Percentiles rank a stretch among this genome's conserved stretches.
Conservation (phyloP, 495 filamentous ascomycete species). For the Parmelia sp. region DNA sequence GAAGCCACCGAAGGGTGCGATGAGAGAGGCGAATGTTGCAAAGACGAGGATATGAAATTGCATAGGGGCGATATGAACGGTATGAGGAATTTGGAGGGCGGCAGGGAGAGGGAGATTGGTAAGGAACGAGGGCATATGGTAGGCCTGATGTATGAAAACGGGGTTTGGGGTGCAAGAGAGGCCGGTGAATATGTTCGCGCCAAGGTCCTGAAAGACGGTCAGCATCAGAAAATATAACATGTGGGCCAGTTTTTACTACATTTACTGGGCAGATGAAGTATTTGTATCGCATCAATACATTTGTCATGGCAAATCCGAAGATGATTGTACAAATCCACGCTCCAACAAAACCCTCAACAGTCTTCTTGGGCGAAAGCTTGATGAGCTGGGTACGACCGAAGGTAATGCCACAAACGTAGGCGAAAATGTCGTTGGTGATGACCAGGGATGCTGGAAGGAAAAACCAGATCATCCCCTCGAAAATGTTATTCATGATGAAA, state of each 20-base stretch:
- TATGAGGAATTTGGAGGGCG: slow-evolving; percentile 42
- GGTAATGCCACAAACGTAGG: slow-evolving; percentile 94
- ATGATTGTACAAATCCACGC: slow-evolving; percentile 93
- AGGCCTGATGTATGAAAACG: slow-evolving; percentile 75
- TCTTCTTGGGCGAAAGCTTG: slow-evolving; percentile 98
- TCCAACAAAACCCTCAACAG: slow-evolving; percentile 94
- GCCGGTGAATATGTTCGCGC: slow-evolving; percentile 86
- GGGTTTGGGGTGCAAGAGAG: slow-evolving; percentile 89
- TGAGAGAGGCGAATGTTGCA: slow-evolving; percentile 90
- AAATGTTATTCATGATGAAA: slow-evolving; percentile 99
- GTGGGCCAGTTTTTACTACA: slow-evolving; percentile 35
- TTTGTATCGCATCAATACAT: slow-evolving; percentile 81
- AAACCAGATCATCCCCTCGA: slow-evolving; percentile 99
- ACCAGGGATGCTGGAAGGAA: slow-evolving; percentile 93
- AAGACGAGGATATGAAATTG: slow-evolving; percentile 91
- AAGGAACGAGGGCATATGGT: slow-evolving; percentile 67
- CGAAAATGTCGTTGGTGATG: slow-evolving; percentile 98
- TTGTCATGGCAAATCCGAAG: slow-evolving; percentile 77
- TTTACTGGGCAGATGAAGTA: slow-evolving; percentile 99
- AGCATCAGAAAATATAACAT: background rate
- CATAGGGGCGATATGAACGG: slow-evolving; percentile 71
- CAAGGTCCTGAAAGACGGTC: slow-evolving; percentile 57
- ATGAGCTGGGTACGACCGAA: slow-evolving; percentile 96
- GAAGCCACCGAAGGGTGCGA: slow-evolving; percentile 97
- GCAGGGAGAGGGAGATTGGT: slow-evolving; percentile 35